A percentile compares a stretch with the other conserved stretches of the same genome.
phyloP scores from a whole-genome alignment of 768 basidiomycete genomes.

The Trametes coccinea region DNA sequence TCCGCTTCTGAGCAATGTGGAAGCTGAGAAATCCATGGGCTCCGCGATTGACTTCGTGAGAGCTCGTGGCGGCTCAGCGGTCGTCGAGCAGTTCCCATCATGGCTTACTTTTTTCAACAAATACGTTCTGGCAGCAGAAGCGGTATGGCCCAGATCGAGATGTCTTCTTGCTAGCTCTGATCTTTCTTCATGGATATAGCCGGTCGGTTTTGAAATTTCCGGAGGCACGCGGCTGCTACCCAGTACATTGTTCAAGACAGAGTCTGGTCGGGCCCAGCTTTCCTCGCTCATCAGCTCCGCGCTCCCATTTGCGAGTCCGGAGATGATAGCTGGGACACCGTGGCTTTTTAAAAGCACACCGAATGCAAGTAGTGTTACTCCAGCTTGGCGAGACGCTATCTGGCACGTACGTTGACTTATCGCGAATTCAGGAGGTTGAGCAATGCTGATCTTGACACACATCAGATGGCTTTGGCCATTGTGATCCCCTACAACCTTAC shows the following conservation, averaged over 20 bases:
- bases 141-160: conserved; percentile 25
- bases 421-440: background rate
- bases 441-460: background rate
- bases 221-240: conserved; percentile 33
- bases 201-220: conserved; percentile 13
- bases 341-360: conserved; percentile 20
- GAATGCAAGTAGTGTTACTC: conserved; percentile 30
- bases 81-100: conserved; percentile 30
- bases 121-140: background rate
- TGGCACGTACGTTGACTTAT: conserved; percentile 27
- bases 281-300: conserved; percentile 22
- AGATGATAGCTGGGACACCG: conserved; percentile 30
- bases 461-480: background rate
- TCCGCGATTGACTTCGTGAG: conserved; percentile 31
- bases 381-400: conserved; percentile 30
- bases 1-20: conserved; percentile 39
- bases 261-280: conserved; percentile 25
- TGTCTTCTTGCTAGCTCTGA: no score
- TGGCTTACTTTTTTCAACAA: background rate
- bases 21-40: conserved; percentile 43
- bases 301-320: conserved; percentile 27
- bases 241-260: conserved; percentile 27
- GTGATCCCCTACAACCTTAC: background rate
- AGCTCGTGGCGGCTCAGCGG: conserved; percentile 31
- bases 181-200: no score